These are phyloP conservation scores for Rhizophagus sp. DNA, from an alignment of 192 early-diverging fungal species.

Conservation along the genomic window DNA sequence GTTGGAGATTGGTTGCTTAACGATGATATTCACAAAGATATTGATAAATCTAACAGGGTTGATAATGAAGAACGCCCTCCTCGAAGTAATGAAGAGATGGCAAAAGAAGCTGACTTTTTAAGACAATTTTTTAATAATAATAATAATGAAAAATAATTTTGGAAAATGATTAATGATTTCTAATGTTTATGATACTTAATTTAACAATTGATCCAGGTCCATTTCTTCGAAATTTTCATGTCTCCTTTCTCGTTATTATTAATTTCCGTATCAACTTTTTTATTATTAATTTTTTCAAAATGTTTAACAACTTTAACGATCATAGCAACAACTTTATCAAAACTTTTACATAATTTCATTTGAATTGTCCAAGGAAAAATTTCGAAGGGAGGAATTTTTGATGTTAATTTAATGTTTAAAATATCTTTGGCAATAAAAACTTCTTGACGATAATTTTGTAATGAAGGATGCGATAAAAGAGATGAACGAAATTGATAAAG, in stretches of 20 bases:
- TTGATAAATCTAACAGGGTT: conserved; percentile 53
- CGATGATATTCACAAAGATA: conserved; percentile 84
- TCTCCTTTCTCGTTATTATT: not conserved
- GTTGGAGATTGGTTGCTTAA: conserved; percentile 81
- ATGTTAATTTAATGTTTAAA: not conserved
- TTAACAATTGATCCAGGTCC: not conserved
- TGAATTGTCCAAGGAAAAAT: not conserved
- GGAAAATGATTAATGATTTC: not conserved
- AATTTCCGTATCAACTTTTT: not conserved
- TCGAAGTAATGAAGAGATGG: conserved; percentile 82
- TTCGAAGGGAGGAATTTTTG: not conserved
- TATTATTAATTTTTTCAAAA: not conserved
- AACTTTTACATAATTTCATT: not conserved
- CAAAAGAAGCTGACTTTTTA: conserved; percentile 53
- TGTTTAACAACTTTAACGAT: not conserved
- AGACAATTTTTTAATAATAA: conserved; percentile 14
- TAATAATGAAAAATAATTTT: not conserved
- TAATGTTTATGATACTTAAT: too few relatives aligned
- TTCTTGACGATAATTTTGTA: not conserved
- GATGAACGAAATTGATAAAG: not conserved
- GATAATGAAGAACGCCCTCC: conserved; percentile 75
- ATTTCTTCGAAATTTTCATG: not conserved
- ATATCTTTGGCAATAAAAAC: not conserved
- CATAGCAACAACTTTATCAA: not conserved
- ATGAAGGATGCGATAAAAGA: not conserved